Base-by-base conservation (phyloP, 2,329 filamentous ascomycete species). In the Zymoseptoria ardabiliae region DNA sequence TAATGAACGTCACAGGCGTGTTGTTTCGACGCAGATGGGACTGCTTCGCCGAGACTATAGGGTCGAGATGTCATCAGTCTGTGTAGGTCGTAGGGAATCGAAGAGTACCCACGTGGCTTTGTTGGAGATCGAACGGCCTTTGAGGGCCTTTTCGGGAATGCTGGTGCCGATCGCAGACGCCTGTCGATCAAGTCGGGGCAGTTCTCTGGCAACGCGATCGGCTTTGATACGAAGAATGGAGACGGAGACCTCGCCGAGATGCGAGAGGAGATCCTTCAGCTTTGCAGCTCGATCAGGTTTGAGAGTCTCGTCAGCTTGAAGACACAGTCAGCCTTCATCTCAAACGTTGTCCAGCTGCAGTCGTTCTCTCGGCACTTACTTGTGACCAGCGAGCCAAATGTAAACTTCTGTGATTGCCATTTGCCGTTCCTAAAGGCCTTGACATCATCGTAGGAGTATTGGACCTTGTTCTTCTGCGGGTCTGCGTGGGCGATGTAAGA, bases 111-210 rank as follows among this genome's bases (percentile, higher is more conserved):
- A 69, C 68, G 56, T 57, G 2, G 65, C 61, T n/a, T 61, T 60
- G 9, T 54, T 66, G 0, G 68, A 69, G 25, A 71, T 64, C 0
- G 66, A 60, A 7, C 68, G 65, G 3, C 69, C 69, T 55, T 71
- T 71, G 50, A 69, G 49, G 17, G 60, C 58, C 56, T 71, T 70
- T 56, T 71, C 68, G 0, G 65, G 60, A 0, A 71, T 22, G 2
- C 25, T 58, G 19, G 50, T 17, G 1, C 19, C 54, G 7, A 51
- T 30, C 3, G n/a, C n/a, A n/a, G n/a, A n/a, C n/a, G n/a, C n/a
- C n/a, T n/a, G n/a, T n/a, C n/a, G n/a, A n/a, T n/a, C n/a, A n/a
- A n/a, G n/a, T n/a, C n/a, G n/a, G n/a, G n/a, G n/a, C n/a, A n/a
- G n/a, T n/a, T 35, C 21, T 19, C 30, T 19, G 19, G 50, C 8